phyloP scores from a whole-genome alignment of 2,329 filamentous ascomycete species.

The Aspergillus vadensis region DNA sequence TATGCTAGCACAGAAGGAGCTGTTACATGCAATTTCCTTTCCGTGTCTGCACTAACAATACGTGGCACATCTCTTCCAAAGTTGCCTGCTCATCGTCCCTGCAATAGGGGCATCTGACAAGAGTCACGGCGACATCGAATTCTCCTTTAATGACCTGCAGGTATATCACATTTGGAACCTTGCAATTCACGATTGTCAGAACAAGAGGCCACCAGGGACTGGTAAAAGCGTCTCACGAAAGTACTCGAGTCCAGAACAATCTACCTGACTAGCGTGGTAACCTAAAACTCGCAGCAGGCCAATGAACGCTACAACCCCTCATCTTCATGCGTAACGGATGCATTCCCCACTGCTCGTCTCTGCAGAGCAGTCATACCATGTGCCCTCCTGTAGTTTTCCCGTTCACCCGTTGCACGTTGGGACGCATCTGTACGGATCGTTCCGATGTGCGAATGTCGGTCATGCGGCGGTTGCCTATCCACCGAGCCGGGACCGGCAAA shows the following conservation, averaged over 20 bases:
- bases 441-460: neutral
- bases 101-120: no score
- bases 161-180: no score
- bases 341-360: neutral
- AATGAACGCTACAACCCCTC: neutral
- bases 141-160: no score
- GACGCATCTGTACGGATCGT: neutral
- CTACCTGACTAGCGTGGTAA: neutral
- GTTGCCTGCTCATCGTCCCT: no score
- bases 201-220: no score
- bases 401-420: neutral
- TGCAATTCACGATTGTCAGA: no score
- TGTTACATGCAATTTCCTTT: no score
- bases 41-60: no score
- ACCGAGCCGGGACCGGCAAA: neutral
- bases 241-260: neutral
- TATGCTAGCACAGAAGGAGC: no score
- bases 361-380: neutral
- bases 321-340: neutral
- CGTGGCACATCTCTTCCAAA: no score
- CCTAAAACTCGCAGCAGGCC: neutral
- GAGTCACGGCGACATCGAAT: no score
- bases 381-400: neutral
- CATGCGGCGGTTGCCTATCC: neutral
- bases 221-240: no score